A percentile compares a stretch with the other conserved stretches of the same genome.
phyloP scores from a whole-genome alignment of 192 early-diverging fungal species.

The Umbelopsis sp. region DNA sequence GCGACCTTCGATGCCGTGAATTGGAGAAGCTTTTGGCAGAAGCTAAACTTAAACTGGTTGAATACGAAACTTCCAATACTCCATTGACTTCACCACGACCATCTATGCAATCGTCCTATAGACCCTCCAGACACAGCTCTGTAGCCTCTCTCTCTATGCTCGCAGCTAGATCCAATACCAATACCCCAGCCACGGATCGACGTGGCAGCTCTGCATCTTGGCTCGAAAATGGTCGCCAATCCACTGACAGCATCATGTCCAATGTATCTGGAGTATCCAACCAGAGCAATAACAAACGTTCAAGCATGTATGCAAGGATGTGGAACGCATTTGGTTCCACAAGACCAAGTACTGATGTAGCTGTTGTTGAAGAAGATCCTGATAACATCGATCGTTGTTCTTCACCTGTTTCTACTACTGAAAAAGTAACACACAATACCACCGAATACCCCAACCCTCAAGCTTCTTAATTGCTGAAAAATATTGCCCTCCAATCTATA shows the following conservation, averaged over 20 bases:
- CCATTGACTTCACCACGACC: constrained; percentile 22
- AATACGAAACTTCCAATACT: constrained; percentile 23
- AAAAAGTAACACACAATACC: neutral
- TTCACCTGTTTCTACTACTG: neutral
- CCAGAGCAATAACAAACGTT: constrained; percentile 27
- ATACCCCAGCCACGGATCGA: constrained; percentile 11
- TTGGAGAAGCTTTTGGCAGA: constrained; percentile 43
- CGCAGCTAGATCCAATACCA: neutral
- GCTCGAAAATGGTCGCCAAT: constrained; percentile 19
- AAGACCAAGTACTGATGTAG: neutral
- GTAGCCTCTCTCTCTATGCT: constrained; percentile 16
- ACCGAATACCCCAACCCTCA: constrained; percentile 4
- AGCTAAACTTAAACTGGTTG: constrained; percentile 38
- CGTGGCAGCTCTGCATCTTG: constrained; percentile 26
- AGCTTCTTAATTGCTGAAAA: neutral
- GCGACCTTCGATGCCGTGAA: constrained; percentile 40
- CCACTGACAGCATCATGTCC: constrained; percentile 23
- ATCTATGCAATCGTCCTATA: constrained; percentile 17
- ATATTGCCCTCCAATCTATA: neutral
- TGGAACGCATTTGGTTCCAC: constrained; percentile 28
- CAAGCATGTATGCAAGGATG: constrained; percentile 36
- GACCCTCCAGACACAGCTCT: constrained; percentile 10
- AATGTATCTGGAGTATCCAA: constrained; percentile 12
- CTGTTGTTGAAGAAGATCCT: neutral
- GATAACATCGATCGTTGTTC: neutral